Conservation (phyloP, 305 asterid genomes). For the Solanum hybrid region DNA sequence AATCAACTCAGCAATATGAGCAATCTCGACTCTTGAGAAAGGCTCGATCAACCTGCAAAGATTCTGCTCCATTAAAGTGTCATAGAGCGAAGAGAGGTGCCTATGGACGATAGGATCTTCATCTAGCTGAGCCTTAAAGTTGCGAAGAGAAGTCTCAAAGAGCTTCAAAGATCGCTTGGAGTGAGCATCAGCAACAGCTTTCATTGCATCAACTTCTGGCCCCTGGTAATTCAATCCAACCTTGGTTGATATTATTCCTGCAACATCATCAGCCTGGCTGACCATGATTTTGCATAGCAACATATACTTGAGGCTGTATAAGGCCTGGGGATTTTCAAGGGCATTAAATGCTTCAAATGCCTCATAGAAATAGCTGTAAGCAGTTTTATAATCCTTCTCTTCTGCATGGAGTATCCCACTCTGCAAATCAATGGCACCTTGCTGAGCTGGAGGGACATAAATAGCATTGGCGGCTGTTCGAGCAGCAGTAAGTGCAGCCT, state of each 20-base stretch:
- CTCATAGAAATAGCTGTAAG: slow-evolving; percentile 29
- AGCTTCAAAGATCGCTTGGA: slow-evolving; percentile 32
- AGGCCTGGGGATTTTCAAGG: slow-evolving; percentile 32
- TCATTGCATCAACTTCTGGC: slow-evolving; percentile 40
- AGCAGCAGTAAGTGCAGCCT: slow-evolving; percentile 38
- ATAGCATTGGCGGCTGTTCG: slow-evolving; percentile 38
- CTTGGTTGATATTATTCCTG: slow-evolving; percentile 31
- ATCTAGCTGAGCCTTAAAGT: slow-evolving; percentile 27
- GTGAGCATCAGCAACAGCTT: slow-evolving; percentile 36
- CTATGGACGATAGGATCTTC: slow-evolving; percentile 35
- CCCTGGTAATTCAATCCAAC: slow-evolving; percentile 35
- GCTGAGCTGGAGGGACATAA: slow-evolving; percentile 39
- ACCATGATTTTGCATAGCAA: slow-evolving; percentile 39
- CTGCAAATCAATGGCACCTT: slow-evolving; percentile 34
- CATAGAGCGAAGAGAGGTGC: slow-evolving; percentile 33
- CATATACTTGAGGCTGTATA: slow-evolving; percentile 35
- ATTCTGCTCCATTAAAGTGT: slow-evolving; percentile 35
- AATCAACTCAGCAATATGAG: slow-evolving; percentile 34
- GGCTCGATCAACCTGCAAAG: slow-evolving; percentile 43
- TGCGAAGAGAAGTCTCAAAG: slow-evolving; percentile 26
- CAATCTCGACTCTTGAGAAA: slow-evolving; percentile 29
- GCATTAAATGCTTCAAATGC: slow-evolving; percentile 40
- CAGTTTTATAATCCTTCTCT: slow-evolving; percentile 34
- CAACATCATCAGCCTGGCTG: slow-evolving; percentile 33
- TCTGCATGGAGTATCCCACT: slow-evolving; percentile 40